phyloP scores from a whole-genome alignment of 2,329 filamentous ascomycete genomes.

The Arthroderma sp. region DNA sequence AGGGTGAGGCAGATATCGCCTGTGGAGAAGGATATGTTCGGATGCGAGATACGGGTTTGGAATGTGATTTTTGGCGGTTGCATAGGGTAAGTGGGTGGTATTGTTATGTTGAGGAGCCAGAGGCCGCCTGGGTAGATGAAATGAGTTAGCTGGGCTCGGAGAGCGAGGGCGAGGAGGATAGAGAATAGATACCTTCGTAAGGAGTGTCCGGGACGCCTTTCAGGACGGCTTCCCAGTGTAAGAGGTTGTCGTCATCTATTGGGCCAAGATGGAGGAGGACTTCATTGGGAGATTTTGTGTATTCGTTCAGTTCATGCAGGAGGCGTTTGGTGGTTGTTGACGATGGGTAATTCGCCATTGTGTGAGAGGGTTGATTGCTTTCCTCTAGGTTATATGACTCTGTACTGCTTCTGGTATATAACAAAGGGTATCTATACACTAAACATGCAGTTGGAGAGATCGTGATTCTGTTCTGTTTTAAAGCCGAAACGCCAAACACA shows the following conservation, averaged over 20 bases:
- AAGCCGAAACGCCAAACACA: too few species aligned
- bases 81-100: slow-evolving; percentile 69
- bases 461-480: too few species aligned
- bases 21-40: slow-evolving; percentile 59
- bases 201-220: slow-evolving; percentile 45
- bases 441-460: too few species aligned
- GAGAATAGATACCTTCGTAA: slow-evolving; percentile 41
- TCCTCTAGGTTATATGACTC: neutral
- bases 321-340: slow-evolving; percentile 43
- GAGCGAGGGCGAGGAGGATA: neutral
- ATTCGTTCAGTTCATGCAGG: slow-evolving; percentile 47
- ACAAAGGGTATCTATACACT: too few species aligned
- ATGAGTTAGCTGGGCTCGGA: neutral
- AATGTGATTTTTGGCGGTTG: slow-evolving; percentile 67
- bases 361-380: neutral
- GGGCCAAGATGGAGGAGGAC: slow-evolving; percentile 45
- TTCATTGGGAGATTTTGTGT: slow-evolving; percentile 43
- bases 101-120: slow-evolving; percentile 66
- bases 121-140: slow-evolving; percentile 44
- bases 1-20: slow-evolving; percentile 94
- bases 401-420: neutral
- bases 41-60: slow-evolving; percentile 70
- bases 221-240: slow-evolving; percentile 48
- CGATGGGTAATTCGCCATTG: slow-evolving; percentile 10
- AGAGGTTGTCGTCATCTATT: slow-evolving; percentile 42